These are phyloP conservation scores for Solidago caesia DNA, from an alignment of 129 eudicot genomes.

Conservation along the genomic window DNA sequence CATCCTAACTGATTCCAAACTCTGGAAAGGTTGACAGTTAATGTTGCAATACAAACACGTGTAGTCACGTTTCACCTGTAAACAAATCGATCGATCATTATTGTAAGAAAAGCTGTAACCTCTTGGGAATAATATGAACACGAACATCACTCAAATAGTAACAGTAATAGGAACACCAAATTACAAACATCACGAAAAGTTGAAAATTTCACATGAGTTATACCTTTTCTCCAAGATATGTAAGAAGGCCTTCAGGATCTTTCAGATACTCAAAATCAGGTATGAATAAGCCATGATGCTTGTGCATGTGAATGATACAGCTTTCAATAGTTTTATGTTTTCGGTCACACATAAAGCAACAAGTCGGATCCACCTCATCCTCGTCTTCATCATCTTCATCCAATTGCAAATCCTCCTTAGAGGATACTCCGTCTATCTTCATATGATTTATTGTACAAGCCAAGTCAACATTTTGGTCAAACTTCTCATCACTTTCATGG, in stretches of 20 bases:
- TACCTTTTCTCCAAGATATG: slow-evolving; percentile 84
- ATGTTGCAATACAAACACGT: slow-evolving; percentile 84
- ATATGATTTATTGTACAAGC: not conserved
- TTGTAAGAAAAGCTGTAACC: not conserved
- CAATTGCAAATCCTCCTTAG: too few relatives aligned
- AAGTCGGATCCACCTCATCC: slow-evolving; percentile 61
- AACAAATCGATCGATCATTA: not conserved
- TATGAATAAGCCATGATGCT: slow-evolving; percentile 85
- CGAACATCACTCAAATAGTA: too few relatives aligned
- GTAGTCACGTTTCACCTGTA: slow-evolving; percentile 80
- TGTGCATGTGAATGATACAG: slow-evolving; percentile 97
- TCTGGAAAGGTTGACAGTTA: slow-evolving; percentile 77
- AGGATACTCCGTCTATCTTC: slow-evolving; percentile 27
- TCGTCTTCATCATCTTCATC: slow-evolving; percentile 20
- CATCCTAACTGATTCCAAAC: slow-evolving; percentile 94
- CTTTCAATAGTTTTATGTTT: slow-evolving; percentile 70
- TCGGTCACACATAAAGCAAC: slow-evolving; percentile 88
- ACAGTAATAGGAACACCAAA: too few relatives aligned
- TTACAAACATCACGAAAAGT: too few relatives aligned
- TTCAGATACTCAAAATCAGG: slow-evolving; percentile 89
- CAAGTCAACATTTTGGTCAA: too few relatives aligned
- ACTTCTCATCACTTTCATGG: too few relatives aligned
- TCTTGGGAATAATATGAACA: not conserved
- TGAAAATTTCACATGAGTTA: too few relatives aligned
- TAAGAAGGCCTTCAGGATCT: slow-evolving; percentile 85